A percentile compares a stretch with the other conserved stretches of the same genome.
Evolutionary conservation across 2,329 filamentous ascomycete species (phyloP).

Genomic region (Aureobasidium sp.): DNA sequence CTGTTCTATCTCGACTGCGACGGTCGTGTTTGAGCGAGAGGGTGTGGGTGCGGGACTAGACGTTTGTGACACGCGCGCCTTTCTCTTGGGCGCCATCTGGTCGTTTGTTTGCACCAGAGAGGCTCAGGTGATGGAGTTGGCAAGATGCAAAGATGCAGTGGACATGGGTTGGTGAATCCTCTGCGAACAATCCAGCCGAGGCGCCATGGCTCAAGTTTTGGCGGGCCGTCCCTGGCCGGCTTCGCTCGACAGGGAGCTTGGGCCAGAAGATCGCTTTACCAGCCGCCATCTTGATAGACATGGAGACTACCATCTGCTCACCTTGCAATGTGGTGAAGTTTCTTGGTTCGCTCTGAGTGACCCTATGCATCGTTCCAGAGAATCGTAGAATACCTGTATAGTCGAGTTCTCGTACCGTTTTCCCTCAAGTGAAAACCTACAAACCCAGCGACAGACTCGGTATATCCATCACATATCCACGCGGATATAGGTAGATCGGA

Average conservation of each 20-base stretch:
- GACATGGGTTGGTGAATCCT: neutral
- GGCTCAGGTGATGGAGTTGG: neutral
- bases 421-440: too few relatives aligned
- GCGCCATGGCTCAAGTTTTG: neutral
- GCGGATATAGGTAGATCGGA: neutral
- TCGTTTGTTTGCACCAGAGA: neutral
- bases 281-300: neutral
- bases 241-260: neutral
- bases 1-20: slow-evolving; percentile 21
- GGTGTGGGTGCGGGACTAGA: slow-evolving; percentile 42
- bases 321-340: neutral
- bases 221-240: neutral
- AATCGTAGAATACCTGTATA: neutral
- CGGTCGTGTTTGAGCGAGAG: slow-evolving; percentile 20
- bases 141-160: neutral
- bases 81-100: slow-evolving; percentile 63
- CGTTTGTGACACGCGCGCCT: slow-evolving; percentile 47
- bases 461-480: neutral
- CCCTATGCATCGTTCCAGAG: neutral
- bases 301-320: neutral
- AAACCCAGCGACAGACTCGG: neutral
- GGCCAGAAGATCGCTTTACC: neutral
- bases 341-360: neutral
- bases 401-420: too few relatives aligned
- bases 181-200: neutral